Base-by-base conservation (phyloP, 805 yeast genomes). In the Dipodascopsis uninucleata region DNA sequence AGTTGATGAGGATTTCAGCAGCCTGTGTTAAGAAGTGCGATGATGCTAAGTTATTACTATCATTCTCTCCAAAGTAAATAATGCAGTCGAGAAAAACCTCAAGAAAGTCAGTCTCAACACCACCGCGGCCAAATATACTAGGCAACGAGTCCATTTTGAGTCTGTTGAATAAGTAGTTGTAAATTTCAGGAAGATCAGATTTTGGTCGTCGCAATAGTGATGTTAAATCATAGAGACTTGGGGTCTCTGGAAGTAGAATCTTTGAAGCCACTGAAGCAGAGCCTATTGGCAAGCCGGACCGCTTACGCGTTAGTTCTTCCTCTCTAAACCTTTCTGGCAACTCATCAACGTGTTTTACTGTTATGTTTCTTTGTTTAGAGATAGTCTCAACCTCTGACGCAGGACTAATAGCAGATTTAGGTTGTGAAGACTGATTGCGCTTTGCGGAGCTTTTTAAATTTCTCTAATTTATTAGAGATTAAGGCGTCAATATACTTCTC, bases 81-180 rank as follows among this genome's bases (percentile, higher is more conserved):
- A 49, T 29, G 23, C 45, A 38, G 5, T 36, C 38, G 12, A 49
- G 26, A 37, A 49, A 45, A 4, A 31, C 35, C 18, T 49, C 47
- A 21, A 49, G 35, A 21, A 37, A 36, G 20, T 46, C 43, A 12
- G 47, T 43, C 21, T 49, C 53, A 17, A 49, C 41, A 8, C 53
- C 53, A 14, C 47, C 53, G 10, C 47, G 46, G 3, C 47, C 43
- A 28, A 49, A 49, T 4, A 45, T 28, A 6, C 25, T n/a, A 5
- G 21, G 17, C 3, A 47, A 28, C 2, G 41, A 32, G 8, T 17
- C 17, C 5, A 48, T 36, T 6, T 41, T 37, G 16, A 43, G 23
- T 20, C 33, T 14, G 5, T 36, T n/a, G 20, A 26, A 47, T 10
- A 47, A 32, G 34, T 32, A 43, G 3, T 45, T 35, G 18, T 43